Percentiles rank a stretch among this genome's conserved stretches.
phyloP scores from a whole-genome alignment of 2,329 filamentous ascomycete genomes.

The Xylaria arbuscula region DNA sequence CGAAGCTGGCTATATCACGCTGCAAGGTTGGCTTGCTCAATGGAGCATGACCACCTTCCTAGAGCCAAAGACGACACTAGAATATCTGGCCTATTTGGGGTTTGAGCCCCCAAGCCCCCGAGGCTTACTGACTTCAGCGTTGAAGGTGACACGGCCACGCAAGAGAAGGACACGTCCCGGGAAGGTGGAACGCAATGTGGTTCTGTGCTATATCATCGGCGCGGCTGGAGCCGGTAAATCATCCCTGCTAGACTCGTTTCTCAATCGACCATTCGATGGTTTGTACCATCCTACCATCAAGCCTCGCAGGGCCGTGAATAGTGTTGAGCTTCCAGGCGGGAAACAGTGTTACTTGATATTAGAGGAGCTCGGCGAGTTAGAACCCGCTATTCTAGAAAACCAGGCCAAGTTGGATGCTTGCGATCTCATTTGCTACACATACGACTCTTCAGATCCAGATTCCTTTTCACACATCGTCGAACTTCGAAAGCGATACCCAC shows the following conservation, averaged over 20 bases:
- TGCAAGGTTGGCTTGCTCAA: constrained; percentile 97
- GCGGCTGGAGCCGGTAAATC: constrained; percentile 90
- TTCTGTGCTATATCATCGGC: constrained; percentile 91
- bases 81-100: constrained; percentile 95
- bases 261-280: constrained; percentile 85
- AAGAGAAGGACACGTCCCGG: constrained; percentile 85
- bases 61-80: constrained; percentile 92
- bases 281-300: constrained; percentile 95
- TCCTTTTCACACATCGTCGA: constrained; percentile 93
- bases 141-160: constrained; percentile 92
- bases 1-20: constrained; percentile 92
- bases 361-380: constrained; percentile 94
- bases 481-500: constrained; percentile 80
- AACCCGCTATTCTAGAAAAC: constrained; percentile 94
- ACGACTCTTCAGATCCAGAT: constrained; percentile 96
- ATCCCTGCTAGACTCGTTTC: constrained; percentile 87
- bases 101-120: constrained; percentile 86
- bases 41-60: constrained; percentile 99
- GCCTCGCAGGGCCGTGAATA: constrained; percentile 92
- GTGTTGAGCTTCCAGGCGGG: constrained; percentile 92
- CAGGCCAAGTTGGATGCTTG: constrained; percentile 89
- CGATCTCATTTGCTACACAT: constrained; percentile 93
- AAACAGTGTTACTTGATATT: constrained; percentile 98
- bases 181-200: constrained; percentile 91
- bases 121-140: constrained; percentile 80